Percentiles rank a stretch among this genome's conserved stretches.
Conservation (phyloP, 1,284 basidiomycete species). For the Cutaneotrichosporon sp. region DNA sequence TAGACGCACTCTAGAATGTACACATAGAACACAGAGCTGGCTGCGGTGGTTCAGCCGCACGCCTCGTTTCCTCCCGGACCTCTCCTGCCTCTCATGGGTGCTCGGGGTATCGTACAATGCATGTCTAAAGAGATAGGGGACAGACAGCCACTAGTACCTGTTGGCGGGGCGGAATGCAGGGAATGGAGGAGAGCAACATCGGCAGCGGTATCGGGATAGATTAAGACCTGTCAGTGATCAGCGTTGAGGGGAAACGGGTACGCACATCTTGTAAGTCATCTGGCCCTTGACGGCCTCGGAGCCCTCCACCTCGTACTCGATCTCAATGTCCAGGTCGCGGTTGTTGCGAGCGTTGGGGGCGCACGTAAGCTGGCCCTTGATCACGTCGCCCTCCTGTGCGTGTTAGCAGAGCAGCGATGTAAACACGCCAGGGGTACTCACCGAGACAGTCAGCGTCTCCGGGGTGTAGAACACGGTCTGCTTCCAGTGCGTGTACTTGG, state of each 20-base stretch:
- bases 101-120: conserved; percentile 30
- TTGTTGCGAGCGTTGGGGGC: conserved; percentile 87
- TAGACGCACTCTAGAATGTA: background rate
- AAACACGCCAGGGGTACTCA: conserved; percentile 11
- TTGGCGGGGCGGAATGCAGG: conserved; percentile 8
- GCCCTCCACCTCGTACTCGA: conserved; percentile 66
- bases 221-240: conserved; percentile 49
- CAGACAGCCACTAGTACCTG: conserved; percentile 32
- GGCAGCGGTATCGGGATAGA: conserved; percentile 7
- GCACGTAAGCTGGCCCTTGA: conserved; percentile 72
- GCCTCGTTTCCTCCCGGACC: too few relatives aligned
- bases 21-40: background rate
- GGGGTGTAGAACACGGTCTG: conserved; percentile 98
- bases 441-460: conserved; percentile 59
- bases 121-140: conserved; percentile 19
- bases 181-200: background rate
- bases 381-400: conserved; percentile 62
- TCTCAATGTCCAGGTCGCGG: conserved; percentile 85
- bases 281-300: conserved; percentile 43
- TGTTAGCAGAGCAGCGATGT: too few relatives aligned
- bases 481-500: conserved; percentile 97
- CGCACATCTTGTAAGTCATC: conserved; percentile 58
- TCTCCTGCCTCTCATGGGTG: too few relatives aligned
- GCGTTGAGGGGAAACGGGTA: conserved; percentile 21
- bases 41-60: too few relatives aligned